Evolutionary conservation across 1,284 basidiomycete species (phyloP).

Genomic region (Apiotrichum domesticum): DNA sequence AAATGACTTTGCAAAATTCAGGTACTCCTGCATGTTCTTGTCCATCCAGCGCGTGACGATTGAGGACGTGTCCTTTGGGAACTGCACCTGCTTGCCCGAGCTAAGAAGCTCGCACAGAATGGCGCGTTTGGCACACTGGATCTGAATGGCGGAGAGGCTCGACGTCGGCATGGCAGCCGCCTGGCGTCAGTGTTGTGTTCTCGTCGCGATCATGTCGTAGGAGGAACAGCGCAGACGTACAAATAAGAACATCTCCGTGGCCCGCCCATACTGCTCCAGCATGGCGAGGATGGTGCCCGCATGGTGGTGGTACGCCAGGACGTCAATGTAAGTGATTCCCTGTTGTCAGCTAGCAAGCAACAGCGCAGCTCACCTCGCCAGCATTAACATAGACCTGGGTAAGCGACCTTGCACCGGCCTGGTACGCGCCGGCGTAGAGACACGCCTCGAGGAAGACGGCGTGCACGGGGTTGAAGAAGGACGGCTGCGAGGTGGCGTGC

Average conservation of each 20-base stretch:
- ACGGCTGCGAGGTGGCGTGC: neutral
- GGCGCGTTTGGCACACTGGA: slow-evolving; percentile 37
- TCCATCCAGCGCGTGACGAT: slow-evolving; percentile 27
- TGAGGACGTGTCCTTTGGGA: slow-evolving; percentile 29
- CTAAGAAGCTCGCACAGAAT: slow-evolving; percentile 36
- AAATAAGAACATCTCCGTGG: slow-evolving; percentile 28
- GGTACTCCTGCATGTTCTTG: slow-evolving; percentile 25
- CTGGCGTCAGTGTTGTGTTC: slow-evolving; percentile 15
- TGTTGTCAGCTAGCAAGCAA: neutral
- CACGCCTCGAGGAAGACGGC: slow-evolving; percentile 32
- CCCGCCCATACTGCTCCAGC: slow-evolving; percentile 20
- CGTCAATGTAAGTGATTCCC: slow-evolving; percentile 30
- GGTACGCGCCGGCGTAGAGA: slow-evolving; percentile 8
- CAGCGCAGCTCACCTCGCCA: slow-evolving; percentile 15
- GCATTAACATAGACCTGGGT: slow-evolving; percentile 19
- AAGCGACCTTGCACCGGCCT: neutral
- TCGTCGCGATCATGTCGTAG: neutral
- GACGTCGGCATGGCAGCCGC: slow-evolving; percentile 30
- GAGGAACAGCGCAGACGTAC: slow-evolving; percentile 17
- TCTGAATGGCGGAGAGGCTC: slow-evolving; percentile 35
- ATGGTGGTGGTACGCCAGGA: slow-evolving; percentile 41
- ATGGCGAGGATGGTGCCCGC: slow-evolving; percentile 33
- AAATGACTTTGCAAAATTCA: slow-evolving; percentile 35
- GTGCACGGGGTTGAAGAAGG: slow-evolving; percentile 26
- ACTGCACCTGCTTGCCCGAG: slow-evolving; percentile 25